Evolutionary conservation across 495 filamentous ascomycete genomes (phyloP).

Genomic region (Penicillium paradoxum): DNA sequence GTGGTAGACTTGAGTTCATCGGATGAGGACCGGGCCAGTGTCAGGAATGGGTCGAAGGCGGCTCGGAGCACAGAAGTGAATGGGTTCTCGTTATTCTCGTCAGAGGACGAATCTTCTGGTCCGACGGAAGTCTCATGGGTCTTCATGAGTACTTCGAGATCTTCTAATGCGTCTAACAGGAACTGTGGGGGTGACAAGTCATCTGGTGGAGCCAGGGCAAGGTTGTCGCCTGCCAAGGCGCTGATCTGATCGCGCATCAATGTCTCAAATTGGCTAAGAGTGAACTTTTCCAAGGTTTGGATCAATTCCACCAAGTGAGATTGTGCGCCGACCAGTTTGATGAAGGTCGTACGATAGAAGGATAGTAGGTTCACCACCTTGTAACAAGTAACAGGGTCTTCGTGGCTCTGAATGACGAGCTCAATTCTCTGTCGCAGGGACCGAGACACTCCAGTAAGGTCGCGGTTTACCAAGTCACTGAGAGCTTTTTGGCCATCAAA

Average conservation of each 20-base stretch:
- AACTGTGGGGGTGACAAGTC: slow-evolving; percentile 81
- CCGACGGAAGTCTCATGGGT: slow-evolving; percentile 78
- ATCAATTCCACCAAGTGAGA: slow-evolving; percentile 69
- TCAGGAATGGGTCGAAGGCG: slow-evolving; percentile 81
- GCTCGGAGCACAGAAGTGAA: slow-evolving; percentile 77
- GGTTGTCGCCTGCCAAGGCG: slow-evolving; percentile 65
- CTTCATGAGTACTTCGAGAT: slow-evolving; percentile 69
- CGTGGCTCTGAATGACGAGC: slow-evolving; percentile 86
- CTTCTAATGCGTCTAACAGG: slow-evolving; percentile 72
- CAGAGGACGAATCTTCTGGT: slow-evolving; percentile 42
- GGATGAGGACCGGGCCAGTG: slow-evolving; percentile 64
- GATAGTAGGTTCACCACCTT: slow-evolving; percentile 80
- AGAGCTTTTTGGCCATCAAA: slow-evolving; percentile 84
- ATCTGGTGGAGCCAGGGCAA: slow-evolving; percentile 42
- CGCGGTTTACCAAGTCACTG: slow-evolving; percentile 81
- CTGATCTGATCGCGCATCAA: slow-evolving; percentile 73
- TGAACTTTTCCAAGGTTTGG: slow-evolving; percentile 63
- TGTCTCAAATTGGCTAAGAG: slow-evolving; percentile 74
- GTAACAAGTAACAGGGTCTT: slow-evolving; percentile 83
- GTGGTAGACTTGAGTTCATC: slow-evolving; percentile 52
- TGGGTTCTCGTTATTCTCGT: slow-evolving; percentile 32
- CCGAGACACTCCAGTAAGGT: slow-evolving; percentile 71
- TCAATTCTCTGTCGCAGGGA: slow-evolving; percentile 79
- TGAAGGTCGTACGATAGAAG: slow-evolving; percentile 86
- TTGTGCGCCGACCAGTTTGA: slow-evolving; percentile 65